A percentile compares a stretch with the other conserved stretches of the same genome.
Conservation (phyloP, 495 filamentous ascomycete genomes). For the Hamigera avellanea region DNA sequence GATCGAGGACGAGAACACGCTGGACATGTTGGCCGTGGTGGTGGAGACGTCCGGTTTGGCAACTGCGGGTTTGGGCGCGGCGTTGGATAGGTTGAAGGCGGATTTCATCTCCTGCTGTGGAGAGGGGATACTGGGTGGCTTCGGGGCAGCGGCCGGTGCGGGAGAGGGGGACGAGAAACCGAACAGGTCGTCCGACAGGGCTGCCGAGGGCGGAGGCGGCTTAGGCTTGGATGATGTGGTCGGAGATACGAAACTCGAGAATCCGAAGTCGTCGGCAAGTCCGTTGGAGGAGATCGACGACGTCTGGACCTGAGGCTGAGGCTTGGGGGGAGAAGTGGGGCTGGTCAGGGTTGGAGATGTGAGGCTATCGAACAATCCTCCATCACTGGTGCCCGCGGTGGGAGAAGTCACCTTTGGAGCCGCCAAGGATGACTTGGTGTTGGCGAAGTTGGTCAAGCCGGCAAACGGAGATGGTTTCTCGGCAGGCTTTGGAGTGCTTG, state of each 20-base stretch:
- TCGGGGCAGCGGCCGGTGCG: slow-evolving; percentile 25
- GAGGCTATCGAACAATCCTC: slow-evolving; percentile 69
- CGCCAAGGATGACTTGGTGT: slow-evolving; percentile 39
- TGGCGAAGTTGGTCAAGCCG: slow-evolving; percentile 50
- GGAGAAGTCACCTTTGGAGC: slow-evolving; percentile 41
- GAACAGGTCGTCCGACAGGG: slow-evolving; percentile 58
- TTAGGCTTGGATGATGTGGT: slow-evolving; percentile 27
- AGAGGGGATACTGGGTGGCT: slow-evolving; percentile 25
- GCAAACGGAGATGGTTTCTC: slow-evolving; percentile 64
- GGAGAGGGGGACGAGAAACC: slow-evolving; percentile 55
- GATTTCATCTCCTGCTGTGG: slow-evolving; percentile 40
- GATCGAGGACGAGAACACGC: slow-evolving; percentile 20
- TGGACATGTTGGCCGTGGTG: slow-evolving; percentile 20
- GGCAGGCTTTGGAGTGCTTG: slow-evolving; percentile 37
- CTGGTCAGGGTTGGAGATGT: slow-evolving; percentile 38
- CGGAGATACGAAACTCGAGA: slow-evolving; percentile 32
- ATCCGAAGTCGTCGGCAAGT: slow-evolving; percentile 37
- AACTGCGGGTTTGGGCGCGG: slow-evolving; percentile 33
- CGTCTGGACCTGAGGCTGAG: slow-evolving; percentile 29
- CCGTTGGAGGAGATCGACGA: slow-evolving; percentile 36
- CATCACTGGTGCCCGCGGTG: slow-evolving; percentile 47
- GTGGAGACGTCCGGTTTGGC: slow-evolving; percentile 23
- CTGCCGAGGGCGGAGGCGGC: slow-evolving; percentile 27
- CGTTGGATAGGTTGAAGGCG: slow-evolving; percentile 69
- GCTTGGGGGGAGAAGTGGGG: slow-evolving; percentile 1